Evolutionary conservation across 23 red algal species (phyloP).

Genomic region (Gracilaria gracilis): DNA sequence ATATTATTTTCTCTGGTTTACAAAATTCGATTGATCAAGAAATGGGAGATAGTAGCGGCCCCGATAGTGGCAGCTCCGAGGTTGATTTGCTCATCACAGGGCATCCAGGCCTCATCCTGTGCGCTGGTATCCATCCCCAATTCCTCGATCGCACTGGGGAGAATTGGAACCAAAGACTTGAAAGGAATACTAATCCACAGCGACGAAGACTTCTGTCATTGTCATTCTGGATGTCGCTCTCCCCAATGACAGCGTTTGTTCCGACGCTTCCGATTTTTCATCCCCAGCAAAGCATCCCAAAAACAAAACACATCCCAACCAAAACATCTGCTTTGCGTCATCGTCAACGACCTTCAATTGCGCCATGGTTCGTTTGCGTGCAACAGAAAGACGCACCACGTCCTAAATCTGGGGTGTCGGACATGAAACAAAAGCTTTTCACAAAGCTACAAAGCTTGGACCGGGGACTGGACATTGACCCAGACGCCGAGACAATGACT

Average conservation of each 20-base stretch:
- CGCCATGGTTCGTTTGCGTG: not conserved
- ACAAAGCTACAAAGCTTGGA: constrained; percentile 15
- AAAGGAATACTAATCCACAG: too few relatives aligned
- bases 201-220: not conserved
- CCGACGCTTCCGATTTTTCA: not conserved
- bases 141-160: too few relatives aligned
- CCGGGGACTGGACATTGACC: constrained; percentile 40
- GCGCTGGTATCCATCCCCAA: too few relatives aligned
- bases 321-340: not conserved
- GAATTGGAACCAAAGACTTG: too few relatives aligned
- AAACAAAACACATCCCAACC: not conserved
- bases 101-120: too few relatives aligned
- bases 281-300: not conserved
- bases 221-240: not conserved
- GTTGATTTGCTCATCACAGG: too few relatives aligned
- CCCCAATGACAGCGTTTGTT: not conserved
- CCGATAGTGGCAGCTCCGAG: too few relatives aligned
- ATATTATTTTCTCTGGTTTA: too few relatives aligned
- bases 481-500: constrained; percentile 45
- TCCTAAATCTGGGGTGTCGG: not conserved
- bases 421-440: constrained; percentile 37
- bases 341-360: not conserved
- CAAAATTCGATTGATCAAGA: too few relatives aligned
- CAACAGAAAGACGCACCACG: constrained; percentile 5
- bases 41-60: too few relatives aligned